Evolutionary conservation across 192 early-diverging fungal genomes (phyloP).

Genomic region (Backusella sp.): DNA sequence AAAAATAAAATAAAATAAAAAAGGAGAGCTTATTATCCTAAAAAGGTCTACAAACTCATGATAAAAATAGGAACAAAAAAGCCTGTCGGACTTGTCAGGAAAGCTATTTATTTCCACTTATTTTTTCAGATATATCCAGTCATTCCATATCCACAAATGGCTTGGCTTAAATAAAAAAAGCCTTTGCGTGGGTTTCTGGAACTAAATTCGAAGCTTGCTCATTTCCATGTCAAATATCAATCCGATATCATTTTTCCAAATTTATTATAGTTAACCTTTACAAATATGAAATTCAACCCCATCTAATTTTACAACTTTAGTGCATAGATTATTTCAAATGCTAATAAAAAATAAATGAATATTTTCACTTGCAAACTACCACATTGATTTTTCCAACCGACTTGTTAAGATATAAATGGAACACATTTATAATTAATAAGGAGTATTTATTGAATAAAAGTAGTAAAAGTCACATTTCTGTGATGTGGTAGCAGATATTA

Average conservation of each 20-base stretch:
- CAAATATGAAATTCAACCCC: neutral
- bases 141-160: neutral
- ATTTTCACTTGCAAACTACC: neutral
- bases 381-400: neutral
- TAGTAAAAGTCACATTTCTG: too few species aligned
- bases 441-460: too few species aligned
- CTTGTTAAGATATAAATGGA: too few species aligned
- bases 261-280: neutral
- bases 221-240: neutral
- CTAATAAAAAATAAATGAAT: too few species aligned
- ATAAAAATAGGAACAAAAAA: constrained; percentile 4
- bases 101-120: neutral
- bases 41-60: neutral
- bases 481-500: too few species aligned
- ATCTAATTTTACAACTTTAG: neutral
- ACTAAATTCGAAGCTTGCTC: too few species aligned
- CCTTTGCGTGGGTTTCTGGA: too few species aligned
- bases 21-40: constrained; percentile 1
- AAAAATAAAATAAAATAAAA: constrained; percentile 1
- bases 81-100: neutral
- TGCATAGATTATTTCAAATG: neutral
- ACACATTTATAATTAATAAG: too few species aligned
- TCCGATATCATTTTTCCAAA: neutral
- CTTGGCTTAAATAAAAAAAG: neutral
- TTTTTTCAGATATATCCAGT: neutral